Evolutionary conservation across 768 basidiomycete species (phyloP), one percentile per base, ranked within the genome.

Genomic region (Tulasnella sp.): DNA sequence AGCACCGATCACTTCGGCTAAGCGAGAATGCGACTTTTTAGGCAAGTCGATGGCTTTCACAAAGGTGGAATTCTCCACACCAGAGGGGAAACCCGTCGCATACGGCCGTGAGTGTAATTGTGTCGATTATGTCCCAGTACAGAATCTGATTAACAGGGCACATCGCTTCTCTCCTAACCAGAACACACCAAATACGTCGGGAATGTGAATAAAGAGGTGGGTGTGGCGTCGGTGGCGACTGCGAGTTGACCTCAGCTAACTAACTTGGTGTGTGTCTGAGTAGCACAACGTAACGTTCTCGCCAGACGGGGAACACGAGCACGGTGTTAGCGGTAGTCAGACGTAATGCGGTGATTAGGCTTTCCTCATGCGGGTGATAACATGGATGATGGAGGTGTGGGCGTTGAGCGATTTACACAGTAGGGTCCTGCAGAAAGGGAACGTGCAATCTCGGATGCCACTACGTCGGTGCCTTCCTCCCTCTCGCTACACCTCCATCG

Each of bases 181-280:
- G 92, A 89, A 73, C 92, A 94, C 76, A 94, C 92, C 8, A 94
- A 94, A 78, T 94, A 91, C 75, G 82, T 94, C 72, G 91, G 86
- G 78, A 91, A 90, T 11, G 78, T 79, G 2, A 81, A 81, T 9
- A 82, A 83, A 66, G 76, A 80, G 74, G 84, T 86, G 72, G 69
- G 79, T 40, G 5, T 17, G 12, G 32, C 9, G 26, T 16, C n/a
- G 37, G 7, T 26, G 34, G 39, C 35, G 64, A 12, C 35, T 22
- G 64, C 39, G 71, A 11, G 36, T 39, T 17, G 62, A 34, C 34
- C 26, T 29, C 26, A 11, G 22, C 9, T 59, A 1, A n/a, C 69
- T 37, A 62, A 17, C 41, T 11, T 29, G 8, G n/a, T 62, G 5
- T 17, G 8, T 83, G 81, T 40, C 17, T 75, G 84, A n/a, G n/a